Percentiles rank a stretch among this genome's conserved stretches.
Conservation (phyloP, 2,329 filamentous ascomycete genomes). For the Phialocephala subalpina region DNA sequence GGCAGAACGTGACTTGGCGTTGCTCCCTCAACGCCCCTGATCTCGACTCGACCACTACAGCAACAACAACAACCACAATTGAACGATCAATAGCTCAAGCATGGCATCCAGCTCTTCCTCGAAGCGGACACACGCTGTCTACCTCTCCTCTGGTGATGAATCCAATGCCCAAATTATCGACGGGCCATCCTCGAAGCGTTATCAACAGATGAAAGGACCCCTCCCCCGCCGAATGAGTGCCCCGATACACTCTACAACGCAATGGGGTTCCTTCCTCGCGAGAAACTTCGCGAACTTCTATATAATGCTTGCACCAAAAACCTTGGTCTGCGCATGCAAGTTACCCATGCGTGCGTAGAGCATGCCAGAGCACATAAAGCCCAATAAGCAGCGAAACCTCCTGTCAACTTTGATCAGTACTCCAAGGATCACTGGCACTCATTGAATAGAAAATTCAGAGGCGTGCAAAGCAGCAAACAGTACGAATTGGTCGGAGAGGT, state of each 20-base stretch:
- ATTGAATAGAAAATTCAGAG: too few relatives aligned
- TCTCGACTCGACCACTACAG: too few relatives aligned
- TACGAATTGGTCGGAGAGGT: conserved; percentile 24
- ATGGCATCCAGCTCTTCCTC: background rate
- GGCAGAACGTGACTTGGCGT: background rate
- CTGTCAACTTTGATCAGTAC: conserved; percentile 27
- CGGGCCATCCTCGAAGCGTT: background rate
- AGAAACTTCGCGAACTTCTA: conserved; percentile 17
- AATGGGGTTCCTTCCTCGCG: conserved; percentile 16
- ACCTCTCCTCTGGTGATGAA: background rate
- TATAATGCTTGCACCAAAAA: conserved; percentile 19
- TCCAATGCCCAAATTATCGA: background rate
- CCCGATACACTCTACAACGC: too few relatives aligned
- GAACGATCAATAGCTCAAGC: background rate
- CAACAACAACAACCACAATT: conserved; percentile 1
- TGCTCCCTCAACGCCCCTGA: too few relatives aligned
- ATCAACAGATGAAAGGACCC: too few relatives aligned
- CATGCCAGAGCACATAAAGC: too few relatives aligned
- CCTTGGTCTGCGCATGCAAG: too few relatives aligned
- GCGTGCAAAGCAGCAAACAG: conserved; percentile 22
- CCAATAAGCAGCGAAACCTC: conserved; percentile 18
- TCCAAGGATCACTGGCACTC: too few relatives aligned
- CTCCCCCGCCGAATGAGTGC: too few relatives aligned
- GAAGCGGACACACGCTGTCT: background rate
- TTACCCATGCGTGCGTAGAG: conserved; percentile 14